These are phyloP conservation scores for Skeletonema tropicum DNA, from an alignment of 108 stramenopile species.

Conservation along the genomic window DNA sequence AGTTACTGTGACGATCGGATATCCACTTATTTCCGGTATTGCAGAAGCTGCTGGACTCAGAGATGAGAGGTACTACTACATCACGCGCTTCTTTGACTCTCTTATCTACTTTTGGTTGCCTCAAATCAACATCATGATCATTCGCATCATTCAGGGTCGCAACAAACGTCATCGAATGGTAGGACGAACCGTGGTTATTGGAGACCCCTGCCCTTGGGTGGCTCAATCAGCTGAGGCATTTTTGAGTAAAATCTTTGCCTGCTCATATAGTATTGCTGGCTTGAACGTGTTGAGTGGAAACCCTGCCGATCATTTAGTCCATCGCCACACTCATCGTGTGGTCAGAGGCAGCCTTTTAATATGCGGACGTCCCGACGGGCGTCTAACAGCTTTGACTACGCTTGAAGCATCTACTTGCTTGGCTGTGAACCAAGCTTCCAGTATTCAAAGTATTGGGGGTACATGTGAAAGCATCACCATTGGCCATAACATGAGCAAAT, in stretches of 20 bases:
- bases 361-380: conserved; percentile 87
- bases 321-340: conserved; percentile 79
- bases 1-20: conserved; percentile 65
- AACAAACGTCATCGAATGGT: conserved; percentile 75
- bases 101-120: conserved; percentile 79
- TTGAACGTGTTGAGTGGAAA: conserved; percentile 73
- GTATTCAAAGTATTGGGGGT: conserved; percentile 69
- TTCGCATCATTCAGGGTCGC: conserved; percentile 69
- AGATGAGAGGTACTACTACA: conserved; percentile 11
- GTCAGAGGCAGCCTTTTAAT: conserved; percentile 74
- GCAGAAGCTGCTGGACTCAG: conserved; percentile 49
- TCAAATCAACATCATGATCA: conserved; percentile 66
- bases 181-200: conserved; percentile 81
- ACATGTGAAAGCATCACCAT: conserved; percentile 82
- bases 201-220: conserved; percentile 76
- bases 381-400: conserved; percentile 74
- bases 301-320: conserved; percentile 83
- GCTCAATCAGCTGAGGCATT: conserved; percentile 81
- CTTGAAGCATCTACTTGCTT: conserved; percentile 72
- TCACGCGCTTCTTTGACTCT: conserved; percentile 63
- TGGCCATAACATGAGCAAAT: conserved; percentile 75
- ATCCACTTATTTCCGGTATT: conserved; percentile 58
- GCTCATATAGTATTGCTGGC: conserved; percentile 75
- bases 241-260: conserved; percentile 78
- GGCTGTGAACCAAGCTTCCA: conserved; percentile 79